Percentiles rank a stretch among this genome's conserved stretches.
phyloP scores from a whole-genome alignment of 129 eudicot species.

The Gnaphalium uliginosum region DNA sequence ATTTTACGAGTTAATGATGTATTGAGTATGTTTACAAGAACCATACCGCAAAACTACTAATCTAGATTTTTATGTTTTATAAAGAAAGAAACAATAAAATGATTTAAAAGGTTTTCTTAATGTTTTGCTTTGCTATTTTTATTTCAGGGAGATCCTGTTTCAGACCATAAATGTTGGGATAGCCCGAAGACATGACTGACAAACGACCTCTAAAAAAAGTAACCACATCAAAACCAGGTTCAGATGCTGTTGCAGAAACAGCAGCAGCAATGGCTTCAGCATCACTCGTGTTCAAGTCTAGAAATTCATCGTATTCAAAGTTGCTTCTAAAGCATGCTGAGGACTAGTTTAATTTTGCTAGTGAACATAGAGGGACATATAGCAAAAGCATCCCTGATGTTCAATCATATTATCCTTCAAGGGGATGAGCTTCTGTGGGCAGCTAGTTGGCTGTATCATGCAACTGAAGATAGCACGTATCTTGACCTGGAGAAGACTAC shows the following conservation, averaged over 20 bases:
- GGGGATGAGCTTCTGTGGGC: background rate
- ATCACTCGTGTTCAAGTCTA: constrained; percentile 61
- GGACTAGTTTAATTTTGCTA: constrained; percentile 62
- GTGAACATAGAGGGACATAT: constrained; percentile 55
- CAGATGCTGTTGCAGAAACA: background rate
- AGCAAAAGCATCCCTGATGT: constrained; percentile 64
- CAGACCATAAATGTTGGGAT: constrained; percentile 75
- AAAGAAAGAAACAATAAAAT: no score
- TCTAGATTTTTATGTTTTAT: no score
- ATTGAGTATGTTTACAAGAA: background rate
- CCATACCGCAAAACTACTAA: background rate
- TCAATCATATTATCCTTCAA: constrained; percentile 52
- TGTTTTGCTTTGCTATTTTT: background rate
- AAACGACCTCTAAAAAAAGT: constrained; percentile 44
- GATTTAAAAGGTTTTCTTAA: no score
- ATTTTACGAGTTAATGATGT: no score
- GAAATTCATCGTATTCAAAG: constrained; percentile 54
- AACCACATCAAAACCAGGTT: background rate
- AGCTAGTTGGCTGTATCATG: background rate
- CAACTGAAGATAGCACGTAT: constrained; percentile 36
- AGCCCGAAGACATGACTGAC: constrained; percentile 77
- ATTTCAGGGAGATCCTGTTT: constrained; percentile 47
- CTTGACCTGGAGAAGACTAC: constrained; percentile 48
- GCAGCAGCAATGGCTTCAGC: constrained; percentile 58
- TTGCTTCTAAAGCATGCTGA: constrained; percentile 59